A percentile compares a stretch with the other conserved stretches of the same genome.
phyloP scores from a whole-genome alignment of 2,329 filamentous ascomycete genomes.

The Paramyrothecium roridum region DNA sequence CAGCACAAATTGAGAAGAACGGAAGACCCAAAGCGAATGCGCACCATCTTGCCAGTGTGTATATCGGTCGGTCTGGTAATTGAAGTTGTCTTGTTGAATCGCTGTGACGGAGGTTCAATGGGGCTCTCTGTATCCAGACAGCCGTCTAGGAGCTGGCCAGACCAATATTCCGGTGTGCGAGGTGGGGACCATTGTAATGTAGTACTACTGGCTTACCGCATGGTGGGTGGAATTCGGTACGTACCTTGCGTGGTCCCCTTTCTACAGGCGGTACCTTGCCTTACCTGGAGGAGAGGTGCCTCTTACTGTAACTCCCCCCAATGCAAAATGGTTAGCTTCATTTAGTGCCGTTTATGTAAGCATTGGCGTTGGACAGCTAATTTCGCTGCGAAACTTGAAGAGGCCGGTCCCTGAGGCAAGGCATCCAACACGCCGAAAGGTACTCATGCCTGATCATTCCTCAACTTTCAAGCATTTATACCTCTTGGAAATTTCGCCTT shows the following conservation, averaged over 20 bases:
- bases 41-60: slow-evolving; percentile 35
- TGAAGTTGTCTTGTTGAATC: not conserved
- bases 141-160: not conserved
- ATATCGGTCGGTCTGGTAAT: not conserved
- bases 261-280: no score
- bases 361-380: no score
- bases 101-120: not conserved
- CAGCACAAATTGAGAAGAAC: slow-evolving; percentile 11
- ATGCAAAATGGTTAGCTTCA: no score
- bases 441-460: no score
- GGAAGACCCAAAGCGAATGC: slow-evolving; percentile 8
- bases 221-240: not conserved
- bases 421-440: slow-evolving; percentile 2
- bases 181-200: not conserved
- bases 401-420: slow-evolving; percentile 1
- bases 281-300: no score
- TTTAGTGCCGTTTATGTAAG: no score
- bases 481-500: no score
- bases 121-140: not conserved
- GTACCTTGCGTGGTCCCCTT: no score
- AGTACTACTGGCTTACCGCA: not conserved
- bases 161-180: slow-evolving; percentile 1
- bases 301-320: no score
- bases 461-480: not conserved
- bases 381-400: no score